Percentiles rank a stretch among this genome's conserved stretches.
Evolutionary conservation across 2,329 filamentous ascomycete genomes (phyloP).

Genomic region (Ascocoryne sarcoides): DNA sequence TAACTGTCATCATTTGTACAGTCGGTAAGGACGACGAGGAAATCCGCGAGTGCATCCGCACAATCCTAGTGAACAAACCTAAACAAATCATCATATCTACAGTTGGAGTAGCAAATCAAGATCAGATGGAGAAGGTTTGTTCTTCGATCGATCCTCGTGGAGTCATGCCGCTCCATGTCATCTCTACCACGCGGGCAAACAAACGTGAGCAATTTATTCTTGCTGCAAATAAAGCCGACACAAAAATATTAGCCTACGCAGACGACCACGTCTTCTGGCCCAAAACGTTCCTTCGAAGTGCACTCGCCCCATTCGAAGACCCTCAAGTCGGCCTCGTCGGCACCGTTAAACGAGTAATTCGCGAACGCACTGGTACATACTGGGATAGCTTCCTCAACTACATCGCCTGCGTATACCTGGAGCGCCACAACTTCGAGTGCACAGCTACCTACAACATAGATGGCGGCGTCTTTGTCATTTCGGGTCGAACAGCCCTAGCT

Average conservation of each 20-base stretch:
- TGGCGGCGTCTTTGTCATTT: slow-evolving; percentile 49
- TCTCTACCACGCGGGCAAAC: neutral
- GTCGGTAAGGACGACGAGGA: slow-evolving; percentile 12
- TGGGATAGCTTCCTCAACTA: slow-evolving; percentile 35
- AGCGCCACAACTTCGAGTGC: slow-evolving; percentile 55
- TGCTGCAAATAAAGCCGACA: slow-evolving; percentile 8
- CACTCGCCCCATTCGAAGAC: slow-evolving; percentile 18
- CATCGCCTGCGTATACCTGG: slow-evolving; percentile 49
- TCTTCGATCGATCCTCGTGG: neutral
- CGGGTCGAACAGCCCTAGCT: slow-evolving; percentile 44
- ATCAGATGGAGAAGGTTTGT: neutral
- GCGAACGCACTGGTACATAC: slow-evolving; percentile 23
- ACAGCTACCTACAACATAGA: slow-evolving; percentile 47
- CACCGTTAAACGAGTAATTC: slow-evolving; percentile 45
- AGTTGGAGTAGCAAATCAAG: slow-evolving; percentile 7
- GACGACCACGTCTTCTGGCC: slow-evolving; percentile 20
- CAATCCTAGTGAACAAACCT: slow-evolving; percentile 10
- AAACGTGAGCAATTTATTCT: slow-evolving; percentile 15
- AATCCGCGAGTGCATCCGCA: slow-evolving; percentile 7
- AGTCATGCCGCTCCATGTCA: neutral
- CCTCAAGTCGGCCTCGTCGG: slow-evolving; percentile 43
- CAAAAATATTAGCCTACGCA: slow-evolving; percentile 11
- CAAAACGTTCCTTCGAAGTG: slow-evolving; percentile 9
- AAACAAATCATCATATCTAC: slow-evolving; percentile 14
- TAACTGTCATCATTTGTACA: slow-evolving; percentile 19